A percentile compares a stretch with the other conserved stretches of the same genome.
phyloP scores from a whole-genome alignment of 345 rosid genomes.

The Acer negundo region DNA sequence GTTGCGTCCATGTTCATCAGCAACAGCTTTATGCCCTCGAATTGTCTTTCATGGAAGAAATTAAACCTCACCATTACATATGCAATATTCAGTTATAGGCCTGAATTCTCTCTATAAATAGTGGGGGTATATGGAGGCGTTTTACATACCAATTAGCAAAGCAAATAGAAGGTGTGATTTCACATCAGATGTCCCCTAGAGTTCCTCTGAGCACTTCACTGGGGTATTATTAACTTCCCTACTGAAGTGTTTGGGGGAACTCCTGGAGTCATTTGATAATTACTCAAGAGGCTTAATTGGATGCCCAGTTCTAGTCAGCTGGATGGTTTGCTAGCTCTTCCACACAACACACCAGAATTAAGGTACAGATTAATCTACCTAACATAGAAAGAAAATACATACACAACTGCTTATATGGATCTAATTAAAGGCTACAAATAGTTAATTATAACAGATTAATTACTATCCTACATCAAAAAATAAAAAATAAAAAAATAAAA shows the following conservation, averaged over 20 bases:
- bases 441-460: too few relatives aligned
- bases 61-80: background rate
- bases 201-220: conserved; percentile 53
- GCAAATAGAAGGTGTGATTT: background rate
- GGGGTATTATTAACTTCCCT: conserved; percentile 15
- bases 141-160: background rate
- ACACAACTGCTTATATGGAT: too few relatives aligned
- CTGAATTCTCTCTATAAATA: conserved; percentile 11
- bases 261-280: conserved; percentile 36
- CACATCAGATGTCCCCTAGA: conserved; percentile 33
- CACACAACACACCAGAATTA: too few relatives aligned
- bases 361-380: too few relatives aligned
- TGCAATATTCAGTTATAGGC: background rate
- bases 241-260: conserved; percentile 73
- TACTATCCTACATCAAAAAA: too few relatives aligned
- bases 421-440: too few relatives aligned
- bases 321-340: too few relatives aligned
- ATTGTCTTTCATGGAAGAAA: background rate
- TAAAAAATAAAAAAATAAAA: too few relatives aligned
- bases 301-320: too few relatives aligned
- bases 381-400: too few relatives aligned
- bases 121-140: background rate
- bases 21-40: conserved; percentile 1
- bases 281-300: background rate
- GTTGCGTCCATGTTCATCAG: conserved; percentile 24